Conservation (phyloP, 768 basidiomycete genomes). For the Chiua virens region DNA sequence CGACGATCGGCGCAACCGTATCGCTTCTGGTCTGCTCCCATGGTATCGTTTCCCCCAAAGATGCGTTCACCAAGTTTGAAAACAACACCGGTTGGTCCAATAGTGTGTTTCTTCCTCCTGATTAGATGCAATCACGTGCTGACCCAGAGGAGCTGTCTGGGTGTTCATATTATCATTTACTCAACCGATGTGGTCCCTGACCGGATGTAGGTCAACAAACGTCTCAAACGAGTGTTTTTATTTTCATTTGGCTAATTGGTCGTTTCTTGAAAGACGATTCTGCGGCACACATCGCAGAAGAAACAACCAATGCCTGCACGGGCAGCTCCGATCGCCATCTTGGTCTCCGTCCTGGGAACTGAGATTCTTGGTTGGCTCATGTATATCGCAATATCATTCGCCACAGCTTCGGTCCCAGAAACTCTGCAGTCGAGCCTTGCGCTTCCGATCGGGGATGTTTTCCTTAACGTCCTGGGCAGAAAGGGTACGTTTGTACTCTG, state of each 20-base stretch:
- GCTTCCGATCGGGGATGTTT: conserved; percentile 43
- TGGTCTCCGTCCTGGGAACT: conserved; percentile 40
- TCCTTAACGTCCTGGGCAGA: conserved; percentile 38
- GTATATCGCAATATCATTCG: conserved; percentile 44
- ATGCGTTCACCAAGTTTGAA: conserved; percentile 26
- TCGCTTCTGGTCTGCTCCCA: conserved; percentile 20
- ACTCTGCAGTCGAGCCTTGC: conserved; percentile 33
- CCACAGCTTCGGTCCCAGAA: conserved; percentile 38
- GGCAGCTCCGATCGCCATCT: conserved; percentile 45
- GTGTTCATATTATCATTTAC: conserved; percentile 27
- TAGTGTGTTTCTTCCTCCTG: conserved; percentile 5
- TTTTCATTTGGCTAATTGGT: background rate
- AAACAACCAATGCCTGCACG: conserved; percentile 43
- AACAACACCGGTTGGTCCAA: conserved; percentile 25
- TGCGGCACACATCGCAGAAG: conserved; percentile 47
- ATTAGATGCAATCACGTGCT: background rate
- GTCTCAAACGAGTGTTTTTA: background rate
- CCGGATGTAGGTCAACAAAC: conserved; percentile 18
- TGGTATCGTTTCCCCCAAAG: conserved; percentile 11
- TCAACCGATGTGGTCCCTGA: conserved; percentile 24
- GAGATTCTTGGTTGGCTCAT: conserved; percentile 43
- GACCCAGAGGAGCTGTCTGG: conserved; percentile 15
- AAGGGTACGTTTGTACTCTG: conserved; percentile 44
- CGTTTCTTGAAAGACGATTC: conserved; percentile 39
- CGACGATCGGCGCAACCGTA: conserved; percentile 17